Conservation (phyloP, 106 monocot species). For the Allium fistulosum region DNA sequence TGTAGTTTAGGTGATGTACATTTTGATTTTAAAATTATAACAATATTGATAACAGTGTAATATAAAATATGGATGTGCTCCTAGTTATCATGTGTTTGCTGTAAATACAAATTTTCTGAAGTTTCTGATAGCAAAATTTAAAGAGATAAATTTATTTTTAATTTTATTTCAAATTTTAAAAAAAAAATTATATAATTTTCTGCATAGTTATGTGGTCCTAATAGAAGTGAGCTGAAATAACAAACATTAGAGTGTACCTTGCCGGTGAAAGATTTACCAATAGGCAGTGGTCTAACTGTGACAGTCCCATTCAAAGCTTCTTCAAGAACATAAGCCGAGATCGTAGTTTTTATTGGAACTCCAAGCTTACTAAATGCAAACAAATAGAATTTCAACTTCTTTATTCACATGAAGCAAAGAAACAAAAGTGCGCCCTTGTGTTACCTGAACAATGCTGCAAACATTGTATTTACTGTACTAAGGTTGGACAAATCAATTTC, state of each 20-base stretch:
- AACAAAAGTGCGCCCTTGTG: neutral
- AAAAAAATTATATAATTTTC: too few species aligned
- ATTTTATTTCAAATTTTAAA: too few species aligned
- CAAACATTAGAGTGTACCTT: slow-evolving; percentile 41
- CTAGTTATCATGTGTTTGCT: too few species aligned
- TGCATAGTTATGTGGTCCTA: too few species aligned
- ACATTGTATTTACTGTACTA: slow-evolving; percentile 92
- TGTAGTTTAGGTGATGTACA: too few species aligned
- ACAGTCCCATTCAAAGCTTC: slow-evolving; percentile 94
- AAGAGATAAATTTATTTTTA: neutral
- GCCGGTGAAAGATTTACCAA: slow-evolving; percentile 73
- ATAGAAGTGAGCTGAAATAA: neutral
- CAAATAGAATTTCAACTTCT: slow-evolving; percentile 1
- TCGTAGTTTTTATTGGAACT: slow-evolving; percentile 87
- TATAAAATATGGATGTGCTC: too few species aligned
- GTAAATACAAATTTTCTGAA: too few species aligned
- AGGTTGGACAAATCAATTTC: slow-evolving; percentile 98
- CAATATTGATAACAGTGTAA: too few species aligned
- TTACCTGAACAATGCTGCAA: slow-evolving; percentile 96
- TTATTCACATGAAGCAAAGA: neutral
- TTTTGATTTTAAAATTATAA: too few species aligned
- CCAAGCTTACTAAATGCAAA: slow-evolving; percentile 74
- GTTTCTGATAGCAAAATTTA: too few species aligned
- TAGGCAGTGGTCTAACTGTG: slow-evolving; percentile 87
- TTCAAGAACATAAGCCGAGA: slow-evolving; percentile 88